Conservation (phyloP, 495 filamentous ascomycete genomes). For the Xylaria acuta region DNA sequence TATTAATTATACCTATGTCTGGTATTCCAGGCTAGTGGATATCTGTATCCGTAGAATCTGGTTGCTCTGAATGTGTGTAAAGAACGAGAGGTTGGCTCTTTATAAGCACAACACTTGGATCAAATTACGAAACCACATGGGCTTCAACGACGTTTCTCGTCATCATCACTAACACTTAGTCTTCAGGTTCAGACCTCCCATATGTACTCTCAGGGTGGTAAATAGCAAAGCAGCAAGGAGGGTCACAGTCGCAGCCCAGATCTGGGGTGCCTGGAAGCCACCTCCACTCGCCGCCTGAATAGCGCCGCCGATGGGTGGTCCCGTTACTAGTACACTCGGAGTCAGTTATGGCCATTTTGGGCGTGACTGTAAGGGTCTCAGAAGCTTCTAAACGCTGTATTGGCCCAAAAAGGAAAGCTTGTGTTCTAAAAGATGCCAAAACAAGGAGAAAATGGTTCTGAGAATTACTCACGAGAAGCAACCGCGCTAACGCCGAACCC, state of each 20-base stretch:
- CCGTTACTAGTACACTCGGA: constrained; percentile 51
- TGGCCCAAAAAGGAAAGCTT: too few species aligned
- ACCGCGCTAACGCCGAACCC: constrained; percentile 68
- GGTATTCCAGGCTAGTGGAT: not conserved
- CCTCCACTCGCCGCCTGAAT: constrained; percentile 55
- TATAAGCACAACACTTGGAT: constrained; percentile 30
- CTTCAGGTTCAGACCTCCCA: constrained; percentile 30
- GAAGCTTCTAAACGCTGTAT: not conserved
- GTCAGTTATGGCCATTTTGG: not conserved
- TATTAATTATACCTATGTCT: not conserved
- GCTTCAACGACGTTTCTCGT: not conserved
- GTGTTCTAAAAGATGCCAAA: too few species aligned
- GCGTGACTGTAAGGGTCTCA: not conserved
- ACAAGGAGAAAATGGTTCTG: too few species aligned
- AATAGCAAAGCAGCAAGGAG: constrained; percentile 51
- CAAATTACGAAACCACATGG: constrained; percentile 24
- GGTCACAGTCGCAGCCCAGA: constrained; percentile 57
- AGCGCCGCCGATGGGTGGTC: constrained; percentile 70
- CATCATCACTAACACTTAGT: not conserved
- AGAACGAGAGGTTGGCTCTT: not conserved
- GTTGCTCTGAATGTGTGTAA: not conserved
- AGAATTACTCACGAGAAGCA: constrained; percentile 46
- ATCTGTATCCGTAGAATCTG: not conserved
- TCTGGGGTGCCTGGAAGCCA: constrained; percentile 64
- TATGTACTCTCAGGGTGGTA: constrained; percentile 50